A percentile compares a stretch with the other conserved stretches of the same genome.
Conservation (phyloP, 371 early-diverging fungal genomes). For the Encephalitozoon romaleae region DNA sequence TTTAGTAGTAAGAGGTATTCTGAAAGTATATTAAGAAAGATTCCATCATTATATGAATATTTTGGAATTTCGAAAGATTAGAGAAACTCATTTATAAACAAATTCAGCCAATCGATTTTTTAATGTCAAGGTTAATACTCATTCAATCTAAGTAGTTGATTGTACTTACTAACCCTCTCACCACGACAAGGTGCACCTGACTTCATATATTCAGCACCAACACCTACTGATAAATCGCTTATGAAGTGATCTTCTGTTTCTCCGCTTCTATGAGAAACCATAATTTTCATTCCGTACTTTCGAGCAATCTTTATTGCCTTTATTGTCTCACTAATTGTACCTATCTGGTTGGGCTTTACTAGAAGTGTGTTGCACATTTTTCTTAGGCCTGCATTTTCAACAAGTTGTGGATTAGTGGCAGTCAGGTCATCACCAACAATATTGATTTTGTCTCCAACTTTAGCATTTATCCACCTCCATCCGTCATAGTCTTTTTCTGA, state of each 20-base stretch:
- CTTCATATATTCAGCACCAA: conserved; percentile 92
- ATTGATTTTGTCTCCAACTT: conserved; percentile 66
- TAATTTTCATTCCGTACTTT: conserved; percentile 82
- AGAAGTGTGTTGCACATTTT: conserved; percentile 84
- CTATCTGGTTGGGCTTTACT: conserved; percentile 97
- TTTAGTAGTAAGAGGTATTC: conserved; percentile 3
- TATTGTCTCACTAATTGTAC: conserved; percentile 86
- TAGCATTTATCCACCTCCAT: conserved; percentile 70
- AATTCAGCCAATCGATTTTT: background rate
- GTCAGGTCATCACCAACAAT: conserved; percentile 95
- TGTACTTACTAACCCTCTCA: conserved; percentile 91
- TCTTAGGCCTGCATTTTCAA: conserved; percentile 75
- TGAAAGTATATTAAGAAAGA: background rate
- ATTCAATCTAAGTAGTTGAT: conserved; percentile 83
- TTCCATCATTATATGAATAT: background rate
- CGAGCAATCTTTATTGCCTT: conserved; percentile 68
- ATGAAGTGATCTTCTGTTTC: conserved; percentile 97
- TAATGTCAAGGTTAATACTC: conserved; percentile 64
- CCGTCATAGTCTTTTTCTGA: conserved; percentile 92
- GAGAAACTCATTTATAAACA: background rate
- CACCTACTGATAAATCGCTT: conserved; percentile 89
- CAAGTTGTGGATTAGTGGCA: conserved; percentile 89
- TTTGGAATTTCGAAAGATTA: background rate
- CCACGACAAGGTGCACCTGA: conserved; percentile 94
- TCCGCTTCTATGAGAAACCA: conserved; percentile 95